Conservation (phyloP, 345 rosid species). For the Eucalyptus microcorys region DNA sequence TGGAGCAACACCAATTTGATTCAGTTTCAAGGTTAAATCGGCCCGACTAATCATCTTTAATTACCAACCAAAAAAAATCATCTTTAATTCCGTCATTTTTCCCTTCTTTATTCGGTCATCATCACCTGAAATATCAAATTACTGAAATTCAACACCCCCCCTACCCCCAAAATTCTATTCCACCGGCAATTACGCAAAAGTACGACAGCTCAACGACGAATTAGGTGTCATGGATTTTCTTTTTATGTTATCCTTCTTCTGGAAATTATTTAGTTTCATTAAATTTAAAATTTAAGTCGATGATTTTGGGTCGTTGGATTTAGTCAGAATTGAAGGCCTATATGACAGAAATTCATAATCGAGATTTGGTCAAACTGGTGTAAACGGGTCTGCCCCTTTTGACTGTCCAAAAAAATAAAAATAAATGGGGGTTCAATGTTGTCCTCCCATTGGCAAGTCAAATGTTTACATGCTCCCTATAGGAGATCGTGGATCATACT, state of each 20-base stretch:
- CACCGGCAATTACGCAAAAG: not conserved
- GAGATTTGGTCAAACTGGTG: not conserved
- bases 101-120: fast-evolving
- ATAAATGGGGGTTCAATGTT: not conserved
- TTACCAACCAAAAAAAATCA: no score
- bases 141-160: not conserved
- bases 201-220: not conserved
- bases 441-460: not conserved
- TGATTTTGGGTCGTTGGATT: not conserved
- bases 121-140: not conserved
- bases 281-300: not conserved
- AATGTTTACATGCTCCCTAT: not conserved
- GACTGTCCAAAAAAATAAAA: not conserved
- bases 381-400: not conserved
- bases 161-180: not conserved
- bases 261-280: not conserved
- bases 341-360: not conserved
- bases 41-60: not conserved
- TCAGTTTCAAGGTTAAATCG: fast-evolving
- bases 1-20: not conserved
- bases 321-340: not conserved
- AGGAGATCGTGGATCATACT: not conserved
- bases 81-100: not conserved
- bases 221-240: not conserved
- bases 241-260: fast-evolving